phyloP scores from a whole-genome alignment of 257 asterid genomes.

The Solanum phureja region DNA sequence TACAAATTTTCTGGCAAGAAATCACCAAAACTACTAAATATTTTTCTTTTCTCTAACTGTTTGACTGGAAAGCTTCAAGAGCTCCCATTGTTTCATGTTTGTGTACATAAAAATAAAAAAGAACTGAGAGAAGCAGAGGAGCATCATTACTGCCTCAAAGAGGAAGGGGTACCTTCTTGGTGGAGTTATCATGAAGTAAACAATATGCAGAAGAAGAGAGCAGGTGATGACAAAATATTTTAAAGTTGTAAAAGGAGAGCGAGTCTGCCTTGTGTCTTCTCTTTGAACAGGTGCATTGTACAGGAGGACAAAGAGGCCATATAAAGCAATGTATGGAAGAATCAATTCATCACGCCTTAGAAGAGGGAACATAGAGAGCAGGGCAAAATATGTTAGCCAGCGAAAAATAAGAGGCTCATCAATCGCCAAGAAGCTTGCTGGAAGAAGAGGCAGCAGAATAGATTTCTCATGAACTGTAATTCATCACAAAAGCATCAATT shows the following conservation, averaged over 20 bases:
- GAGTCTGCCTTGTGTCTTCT: constrained; percentile 20
- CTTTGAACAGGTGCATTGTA: constrained; percentile 51
- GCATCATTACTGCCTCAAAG: constrained; percentile 83
- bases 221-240: constrained; percentile 30
- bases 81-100: constrained; percentile 58
- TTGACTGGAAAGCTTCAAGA: constrained; percentile 19
- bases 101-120: constrained; percentile 34
- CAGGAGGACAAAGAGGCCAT: constrained; percentile 62
- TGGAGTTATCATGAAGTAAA: constrained; percentile 60
- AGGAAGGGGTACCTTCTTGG: constrained; percentile 76
- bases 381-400: constrained; percentile 56
- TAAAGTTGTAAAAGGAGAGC: constrained; percentile 11
- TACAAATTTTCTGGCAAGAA: not conserved
- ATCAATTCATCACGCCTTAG: constrained; percentile 63
- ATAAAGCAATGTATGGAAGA: constrained; percentile 54
- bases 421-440: constrained; percentile 78
- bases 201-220: constrained; percentile 53
- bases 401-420: constrained; percentile 64
- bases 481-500: constrained; percentile 2
- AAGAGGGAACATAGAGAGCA: constrained; percentile 95
- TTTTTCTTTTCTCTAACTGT: constrained; percentile 39
- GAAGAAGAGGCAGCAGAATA: constrained; percentile 84
- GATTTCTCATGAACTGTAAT: constrained; percentile 87
- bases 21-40: constrained; percentile 19
- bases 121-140: constrained; percentile 75